Evolutionary conservation across 352 stramenopile species (phyloP).

Genomic region (Phytophthora cactorum): DNA sequence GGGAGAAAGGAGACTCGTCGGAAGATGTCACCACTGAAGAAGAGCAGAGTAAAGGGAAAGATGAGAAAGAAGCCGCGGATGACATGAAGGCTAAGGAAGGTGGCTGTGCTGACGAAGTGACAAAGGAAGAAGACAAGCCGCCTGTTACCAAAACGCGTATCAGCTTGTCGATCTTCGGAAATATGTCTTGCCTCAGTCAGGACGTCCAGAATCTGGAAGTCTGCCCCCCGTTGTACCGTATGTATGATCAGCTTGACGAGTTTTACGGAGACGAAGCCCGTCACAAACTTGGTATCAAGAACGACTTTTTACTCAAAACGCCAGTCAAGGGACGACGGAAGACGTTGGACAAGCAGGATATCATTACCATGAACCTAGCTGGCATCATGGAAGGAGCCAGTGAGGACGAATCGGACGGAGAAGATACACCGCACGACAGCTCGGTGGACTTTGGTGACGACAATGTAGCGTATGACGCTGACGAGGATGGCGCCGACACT

Average conservation of each 20-base stretch:
- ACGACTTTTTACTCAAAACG: conserved; percentile 64
- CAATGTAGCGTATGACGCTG: conserved; percentile 40
- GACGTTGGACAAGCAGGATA: conserved; percentile 38
- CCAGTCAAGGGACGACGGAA: conserved; percentile 51
- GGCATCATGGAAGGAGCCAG: conserved; percentile 45
- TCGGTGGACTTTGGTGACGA: conserved; percentile 46
- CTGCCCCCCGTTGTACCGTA: conserved; percentile 66
- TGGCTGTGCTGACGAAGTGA: conserved; percentile 5
- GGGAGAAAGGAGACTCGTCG: conserved; percentile 10
- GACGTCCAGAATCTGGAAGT: conserved; percentile 65
- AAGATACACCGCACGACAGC: conserved; percentile 41
- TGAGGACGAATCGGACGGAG: conserved; percentile 52
- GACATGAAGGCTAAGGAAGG: conserved; percentile 8
- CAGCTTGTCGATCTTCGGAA: conserved; percentile 53
- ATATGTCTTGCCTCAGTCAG: conserved; percentile 58
- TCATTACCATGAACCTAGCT: conserved; percentile 44
- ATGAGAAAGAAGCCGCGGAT: conserved; percentile 3
- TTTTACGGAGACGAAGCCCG: conserved; percentile 60
- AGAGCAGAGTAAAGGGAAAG: conserved; percentile 16
- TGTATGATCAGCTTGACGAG: conserved; percentile 82
- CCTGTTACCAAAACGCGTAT: conserved; percentile 45
- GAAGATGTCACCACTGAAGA: conserved; percentile 27
- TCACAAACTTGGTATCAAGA: conserved; percentile 64
- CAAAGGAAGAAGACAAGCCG: conserved; percentile 9
- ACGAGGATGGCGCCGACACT: conserved; percentile 35